Evolutionary conservation across 192 early-diverging fungal genomes (phyloP), one percentile per base, ranked within the genome.

Genomic region (Gamsiella multidivaricata): DNA sequence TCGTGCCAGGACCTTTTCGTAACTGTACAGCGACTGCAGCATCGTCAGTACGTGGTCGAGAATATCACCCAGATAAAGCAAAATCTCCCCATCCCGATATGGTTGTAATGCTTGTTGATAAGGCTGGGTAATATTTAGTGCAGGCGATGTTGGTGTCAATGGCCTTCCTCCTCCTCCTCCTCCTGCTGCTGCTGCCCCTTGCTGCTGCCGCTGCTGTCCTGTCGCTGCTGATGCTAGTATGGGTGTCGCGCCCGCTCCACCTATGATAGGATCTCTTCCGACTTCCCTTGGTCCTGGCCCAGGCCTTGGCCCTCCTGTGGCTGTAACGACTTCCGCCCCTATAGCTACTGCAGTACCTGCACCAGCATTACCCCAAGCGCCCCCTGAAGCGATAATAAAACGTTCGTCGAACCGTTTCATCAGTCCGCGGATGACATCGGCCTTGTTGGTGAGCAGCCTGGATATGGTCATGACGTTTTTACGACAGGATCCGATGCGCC

Each of bases 21-120:
- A 92, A 22, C 94, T 91, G 56, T 88, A 80, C 4, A 93, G 71
- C 18, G 91, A 92, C 69, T 93, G 92, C 46, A 93, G 79, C 91
- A 93, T 93, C 8, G 92, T 92, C 55, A 93, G 68, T 9, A 95
- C 81, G 39, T 95, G 93, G 69, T 94, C 92, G 65, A 80, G 87
- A 32, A 95, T 88, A 70, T 95, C 94, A 26, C 93, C 93, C 20
- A 94, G 73, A 62, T 94, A 95, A 42, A 95, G 54, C 15, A 85
- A 47, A 5, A 90, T 89, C 59, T 94, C 92, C n/a, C 84, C 75
- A 31, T 71, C 70, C 17, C 79, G 72, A 15, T 67, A 52, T 20
- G 32, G 52, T 34, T 50, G 59, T 0, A 70, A 32, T 1, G 1
- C 37, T 39, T 43, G 62, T 33, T 20, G n/a, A n/a, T n/a, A n/a